These are phyloP conservation scores for Cryptosporidium xiaoi DNA, from an alignment of 169 alveolate genomes.

Conservation along the genomic window DNA sequence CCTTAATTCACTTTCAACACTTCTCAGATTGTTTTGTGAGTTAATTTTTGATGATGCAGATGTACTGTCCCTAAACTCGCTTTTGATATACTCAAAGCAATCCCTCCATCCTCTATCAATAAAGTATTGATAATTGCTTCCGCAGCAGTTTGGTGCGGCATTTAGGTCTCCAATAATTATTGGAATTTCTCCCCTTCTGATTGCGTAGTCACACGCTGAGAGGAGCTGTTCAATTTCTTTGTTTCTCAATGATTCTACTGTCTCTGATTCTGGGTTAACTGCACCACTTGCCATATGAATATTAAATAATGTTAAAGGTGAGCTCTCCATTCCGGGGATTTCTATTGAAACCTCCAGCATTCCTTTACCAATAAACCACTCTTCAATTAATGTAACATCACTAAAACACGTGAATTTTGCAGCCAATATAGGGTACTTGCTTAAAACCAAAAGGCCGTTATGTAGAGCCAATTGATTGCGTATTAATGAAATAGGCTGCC, in stretches of 20 bases:
- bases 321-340: constrained; percentile 85
- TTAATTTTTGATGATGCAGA: constrained; percentile 18
- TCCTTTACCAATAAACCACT: constrained; percentile 88
- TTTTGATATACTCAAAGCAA: constrained; percentile 77
- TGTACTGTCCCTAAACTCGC: constrained; percentile 24
- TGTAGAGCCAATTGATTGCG: constrained; percentile 83
- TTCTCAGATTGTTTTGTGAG: constrained; percentile 13
- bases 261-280: constrained; percentile 88
- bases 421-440: constrained; percentile 87
- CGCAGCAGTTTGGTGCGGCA: constrained; percentile 90
- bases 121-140: constrained; percentile 87
- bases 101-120: constrained; percentile 90
- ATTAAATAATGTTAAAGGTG: constrained; percentile 82
- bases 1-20: neutral
- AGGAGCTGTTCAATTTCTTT: constrained; percentile 88
- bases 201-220: constrained; percentile 84
- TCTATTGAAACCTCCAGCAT: constrained; percentile 88
- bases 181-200: constrained; percentile 86
- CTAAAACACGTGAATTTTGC: constrained; percentile 86
- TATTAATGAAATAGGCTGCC: constrained; percentile 72
- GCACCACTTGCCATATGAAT: constrained; percentile 92
- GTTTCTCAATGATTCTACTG: constrained; percentile 85
- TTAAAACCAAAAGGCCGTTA: constrained; percentile 88
- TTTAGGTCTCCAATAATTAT: constrained; percentile 89
- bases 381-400: constrained; percentile 88